Conservation (phyloP, 2,329 filamentous ascomycete genomes). For the Leptosphaerulina australis region DNA sequence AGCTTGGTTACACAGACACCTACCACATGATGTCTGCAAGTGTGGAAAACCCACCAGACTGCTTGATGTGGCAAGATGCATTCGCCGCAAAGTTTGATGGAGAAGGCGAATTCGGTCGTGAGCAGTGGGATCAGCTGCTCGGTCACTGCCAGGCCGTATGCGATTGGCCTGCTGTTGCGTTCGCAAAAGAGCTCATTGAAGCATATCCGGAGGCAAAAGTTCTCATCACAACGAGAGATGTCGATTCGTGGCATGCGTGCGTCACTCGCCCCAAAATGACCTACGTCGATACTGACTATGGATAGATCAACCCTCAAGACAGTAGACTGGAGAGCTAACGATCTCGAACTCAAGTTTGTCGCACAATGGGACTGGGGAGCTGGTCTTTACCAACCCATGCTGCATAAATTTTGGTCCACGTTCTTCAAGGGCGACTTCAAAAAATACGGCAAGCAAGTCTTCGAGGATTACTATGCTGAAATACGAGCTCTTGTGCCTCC, state of each 20-base stretch:
- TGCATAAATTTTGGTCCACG: slow-evolving; percentile 70
- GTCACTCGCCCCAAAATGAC: not conserved
- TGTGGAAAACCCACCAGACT: slow-evolving; percentile 71
- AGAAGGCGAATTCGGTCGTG: slow-evolving; percentile 63
- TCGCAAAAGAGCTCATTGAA: slow-evolving; percentile 39
- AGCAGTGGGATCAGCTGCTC: slow-evolving; percentile 57
- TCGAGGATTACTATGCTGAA: slow-evolving; percentile 61
- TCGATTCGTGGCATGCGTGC: slow-evolving; percentile 39
- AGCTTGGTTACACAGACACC: slow-evolving; percentile 62
- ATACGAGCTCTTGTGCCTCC: slow-evolving; percentile 55
- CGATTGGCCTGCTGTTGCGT: slow-evolving; percentile 39
- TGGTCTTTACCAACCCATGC: slow-evolving; percentile 72
- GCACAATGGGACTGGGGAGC: slow-evolving; percentile 68
- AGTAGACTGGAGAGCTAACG: slow-evolving; percentile 69
- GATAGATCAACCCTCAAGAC: slow-evolving; percentile 66
- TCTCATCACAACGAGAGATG: slow-evolving; percentile 38
- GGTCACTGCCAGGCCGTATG: slow-evolving; percentile 50
- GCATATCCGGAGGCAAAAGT: slow-evolving; percentile 46
- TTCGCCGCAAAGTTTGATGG: slow-evolving; percentile 67
- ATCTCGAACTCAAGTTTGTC: slow-evolving; percentile 63
- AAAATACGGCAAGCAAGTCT: slow-evolving; percentile 68
- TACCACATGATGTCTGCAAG: slow-evolving; percentile 64
- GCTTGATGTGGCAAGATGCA: slow-evolving; percentile 73
- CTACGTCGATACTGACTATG: not conserved
- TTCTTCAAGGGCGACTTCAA: slow-evolving; percentile 73